Evolutionary conservation across 495 filamentous ascomycete species (phyloP), one percentile per base, ranked within the genome.

Genomic region (Neurospora terricola): DNA sequence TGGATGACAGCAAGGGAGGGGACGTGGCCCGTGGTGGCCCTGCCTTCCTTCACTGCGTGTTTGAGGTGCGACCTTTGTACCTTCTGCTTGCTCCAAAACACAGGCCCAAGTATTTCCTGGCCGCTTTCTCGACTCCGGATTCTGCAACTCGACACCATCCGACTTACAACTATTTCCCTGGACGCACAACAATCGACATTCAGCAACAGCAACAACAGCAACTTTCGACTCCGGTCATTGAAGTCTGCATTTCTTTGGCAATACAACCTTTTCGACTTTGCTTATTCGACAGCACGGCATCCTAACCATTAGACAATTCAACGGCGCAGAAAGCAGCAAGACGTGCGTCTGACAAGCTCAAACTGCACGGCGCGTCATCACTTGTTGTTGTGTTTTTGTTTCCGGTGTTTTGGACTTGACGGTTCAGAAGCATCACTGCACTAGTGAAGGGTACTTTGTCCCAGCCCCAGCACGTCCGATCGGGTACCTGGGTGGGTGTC

Each of bases 391-490:
- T 62, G 23, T 18, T 30, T 62, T 59, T 62, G 48, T 59, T 18
- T 59, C 48, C 48, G 11, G 48, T 59, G 48, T 59, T 54, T 59
- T 27, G 21, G 11, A 59, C 48, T 59, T 23, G 9, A 34, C 14
- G 14, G 45, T 34, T 62, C 54, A 62, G 12, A 27, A 30, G n/a
- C 54, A 30, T 27, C 54, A 30, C 54, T 62, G 71, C 74, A 70
- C 73, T 75, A 75, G 76, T 76, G 75, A 70, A 59, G 59, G 77
- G 79, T 81, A 81, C 79, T 74, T 81, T 37, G 27, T 69, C 39
- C 70, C 71, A 70, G 70, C 72, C 73, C 54, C 73, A 73, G 72
- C 80, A 76, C 77, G 75, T 78, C 79, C 73, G 72, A 74, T 72
- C 76, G 74, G 75, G 74, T 73, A 76, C 74, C 43, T 76, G 36